Evolutionary conservation across 2,329 filamentous ascomycete genomes (phyloP), one percentile per base, ranked within the genome.

Genomic region (Microascus cirrosus): DNA sequence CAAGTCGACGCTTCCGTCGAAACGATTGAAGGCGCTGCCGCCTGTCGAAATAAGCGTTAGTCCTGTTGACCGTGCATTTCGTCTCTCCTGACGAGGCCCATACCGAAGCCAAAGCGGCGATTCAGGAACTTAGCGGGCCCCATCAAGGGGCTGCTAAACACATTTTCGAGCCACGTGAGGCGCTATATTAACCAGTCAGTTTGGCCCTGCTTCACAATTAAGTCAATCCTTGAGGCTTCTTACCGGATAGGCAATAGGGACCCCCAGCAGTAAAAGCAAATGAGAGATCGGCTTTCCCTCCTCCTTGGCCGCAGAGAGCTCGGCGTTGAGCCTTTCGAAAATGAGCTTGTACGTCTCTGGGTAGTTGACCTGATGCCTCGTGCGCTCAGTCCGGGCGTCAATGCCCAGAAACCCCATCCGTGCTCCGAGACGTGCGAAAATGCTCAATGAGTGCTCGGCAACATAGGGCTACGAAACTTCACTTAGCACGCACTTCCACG

Each of bases 101-200:
- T 65, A 75, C 74, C 83, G 52, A 96, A 73, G 59, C 93, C 93
- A 63, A 97, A 95, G 28, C 92, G 84, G 69, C 92, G 89, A 75
- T 96, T 94, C 65, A 96, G 70, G 61, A 97, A 86, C 66, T 91
- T 92, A 67, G 96, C 84, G 0, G 92, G 91, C 0, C 87, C 91
- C 67, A 96, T 92, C 25, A 96, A 64, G 0, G 93, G 92, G 60
- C 90, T 95, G 18, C 82, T 81, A 64, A 97, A 82, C 59, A 96
- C 88, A 66, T 96, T 96, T 69, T 97, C 93, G 4, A 96, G 79
- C 93, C 93, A 96, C n/a, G 92, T 94, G 57, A 96, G 78, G 64
- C 93, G 90, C 79, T 84, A 62, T 7, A 42, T 24, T n/a, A 3
- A 15, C 61, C 5, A 32, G 51, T 39, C 35, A 20, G 25, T 28